These are phyloP conservation scores for Ophiostoma australiae DNA, from an alignment of 2,329 filamentous ascomycete species.

Conservation along the genomic window DNA sequence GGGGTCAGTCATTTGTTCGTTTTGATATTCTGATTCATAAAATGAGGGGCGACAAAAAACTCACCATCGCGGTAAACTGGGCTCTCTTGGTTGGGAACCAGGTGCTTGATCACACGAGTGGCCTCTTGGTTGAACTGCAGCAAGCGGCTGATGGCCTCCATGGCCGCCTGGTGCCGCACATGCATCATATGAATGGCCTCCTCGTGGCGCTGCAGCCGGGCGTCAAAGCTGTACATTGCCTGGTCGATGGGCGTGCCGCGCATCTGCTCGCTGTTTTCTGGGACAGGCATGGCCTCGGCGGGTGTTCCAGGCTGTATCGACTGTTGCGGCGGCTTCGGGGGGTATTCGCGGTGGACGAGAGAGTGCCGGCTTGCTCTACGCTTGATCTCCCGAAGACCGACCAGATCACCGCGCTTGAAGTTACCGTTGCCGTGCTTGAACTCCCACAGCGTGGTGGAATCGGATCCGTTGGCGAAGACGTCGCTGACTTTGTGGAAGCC, in stretches of 20 bases:
- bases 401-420: constrained; percentile 91
- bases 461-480: constrained; percentile 92
- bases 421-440: constrained; percentile 98
- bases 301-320: constrained; percentile 80
- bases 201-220: constrained; percentile 73
- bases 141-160: constrained; percentile 70
- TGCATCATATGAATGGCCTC: constrained; percentile 76
- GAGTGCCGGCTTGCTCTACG: constrained; percentile 85
- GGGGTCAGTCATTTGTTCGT: not conserved
- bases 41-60: constrained; percentile 33
- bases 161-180: constrained; percentile 72
- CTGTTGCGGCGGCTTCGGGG: constrained; percentile 65
- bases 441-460: constrained; percentile 93
- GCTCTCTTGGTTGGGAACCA: constrained; percentile 71
- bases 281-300: constrained; percentile 68
- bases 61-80: constrained; percentile 76
- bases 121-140: constrained; percentile 79
- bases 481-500: constrained; percentile 99
- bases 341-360: constrained; percentile 87
- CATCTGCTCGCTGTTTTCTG: constrained; percentile 65
- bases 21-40: not conserved
- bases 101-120: constrained; percentile 65
- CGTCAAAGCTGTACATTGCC: constrained; percentile 72
- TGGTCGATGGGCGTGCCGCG: constrained; percentile 73
- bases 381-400: constrained; percentile 91